These are phyloP conservation scores for Botrytis tulipae DNA, from an alignment of 2,329 filamentous ascomycete species.

Conservation along the genomic window DNA sequence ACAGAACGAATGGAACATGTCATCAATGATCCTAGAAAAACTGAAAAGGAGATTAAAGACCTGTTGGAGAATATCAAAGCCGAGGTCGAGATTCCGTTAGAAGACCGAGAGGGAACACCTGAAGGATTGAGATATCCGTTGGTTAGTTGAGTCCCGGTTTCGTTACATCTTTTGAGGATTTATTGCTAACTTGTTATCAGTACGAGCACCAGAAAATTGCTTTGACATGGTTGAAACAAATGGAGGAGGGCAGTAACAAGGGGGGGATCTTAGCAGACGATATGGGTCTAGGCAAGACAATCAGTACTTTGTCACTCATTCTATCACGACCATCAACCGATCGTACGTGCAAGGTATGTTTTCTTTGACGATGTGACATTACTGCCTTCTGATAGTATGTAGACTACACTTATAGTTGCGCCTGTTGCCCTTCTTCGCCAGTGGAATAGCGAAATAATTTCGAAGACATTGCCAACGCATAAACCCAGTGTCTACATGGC, in stretches of 20 bases:
- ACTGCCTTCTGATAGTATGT: constrained; percentile 20
- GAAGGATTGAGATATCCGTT: constrained; percentile 65
- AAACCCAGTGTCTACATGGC: constrained; percentile 65
- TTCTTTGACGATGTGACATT: neutral
- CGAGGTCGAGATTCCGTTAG: constrained; percentile 61
- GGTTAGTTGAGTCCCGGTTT: constrained; percentile 22
- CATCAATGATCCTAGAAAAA: constrained; percentile 48
- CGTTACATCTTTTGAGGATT: neutral
- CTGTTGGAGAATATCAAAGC: constrained; percentile 71
- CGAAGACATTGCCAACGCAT: constrained; percentile 61
- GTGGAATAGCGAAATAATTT: constrained; percentile 77
- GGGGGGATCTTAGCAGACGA: constrained; percentile 77
- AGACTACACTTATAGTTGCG: constrained; percentile 80
- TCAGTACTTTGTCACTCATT: constrained; percentile 74
- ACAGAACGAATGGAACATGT: constrained; percentile 30
- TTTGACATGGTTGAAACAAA: constrained; percentile 71
- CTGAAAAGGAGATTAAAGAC: constrained; percentile 65
- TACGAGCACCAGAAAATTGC: constrained; percentile 82
- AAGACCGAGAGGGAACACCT: constrained; percentile 67
- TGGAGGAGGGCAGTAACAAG: constrained; percentile 68
- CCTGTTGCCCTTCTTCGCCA: constrained; percentile 79
- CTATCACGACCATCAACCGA: constrained; percentile 55
- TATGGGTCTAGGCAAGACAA: constrained; percentile 83
- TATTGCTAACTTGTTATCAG: constrained; percentile 26
- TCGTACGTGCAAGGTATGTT: constrained; percentile 38